Percentiles rank a stretch among this genome's conserved stretches.
Conservation (phyloP, 805 yeast species). For the Metschnikowia koreensis region DNA sequence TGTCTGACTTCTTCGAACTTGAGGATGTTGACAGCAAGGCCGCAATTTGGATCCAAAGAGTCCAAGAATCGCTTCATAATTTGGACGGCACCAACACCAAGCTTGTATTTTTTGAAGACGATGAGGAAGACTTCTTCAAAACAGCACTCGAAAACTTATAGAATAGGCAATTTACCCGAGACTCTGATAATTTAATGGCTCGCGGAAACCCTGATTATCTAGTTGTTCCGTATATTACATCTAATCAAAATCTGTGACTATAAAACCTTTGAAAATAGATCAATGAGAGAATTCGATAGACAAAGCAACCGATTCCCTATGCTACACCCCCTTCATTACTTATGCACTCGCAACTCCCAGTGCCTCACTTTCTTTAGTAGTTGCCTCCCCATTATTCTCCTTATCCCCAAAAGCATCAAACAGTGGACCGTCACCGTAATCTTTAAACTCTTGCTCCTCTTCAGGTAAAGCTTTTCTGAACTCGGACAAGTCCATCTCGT, state of each 20-base stretch:
- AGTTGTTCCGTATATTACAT: constrained; percentile 9
- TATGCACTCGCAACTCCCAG: constrained; percentile 2
- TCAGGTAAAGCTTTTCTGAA: constrained; percentile 56
- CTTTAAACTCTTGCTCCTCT: constrained; percentile 51
- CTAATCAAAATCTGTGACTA: constrained; percentile 4
- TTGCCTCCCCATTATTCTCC: constrained; percentile 2
- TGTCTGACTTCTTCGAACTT: constrained; percentile 28
- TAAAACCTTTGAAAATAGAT: constrained; percentile 3
- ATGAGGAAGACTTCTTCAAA: constrained; percentile 34
- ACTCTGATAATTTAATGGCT: not conserved
- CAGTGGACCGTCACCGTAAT: constrained; percentile 61
- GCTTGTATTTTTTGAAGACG: constrained; percentile 33
- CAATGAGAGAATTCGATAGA: constrained; percentile 6
- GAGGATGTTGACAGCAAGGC: constrained; percentile 39
- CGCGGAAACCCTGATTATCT: not conserved
- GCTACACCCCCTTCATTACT: constrained; percentile 3
- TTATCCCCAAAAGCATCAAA: constrained; percentile 14
- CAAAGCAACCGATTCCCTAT: constrained; percentile 5
- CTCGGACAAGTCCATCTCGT: constrained; percentile 56
- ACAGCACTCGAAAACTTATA: constrained; percentile 17
- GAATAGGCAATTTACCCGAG: not conserved
- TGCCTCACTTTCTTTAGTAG: not conserved
- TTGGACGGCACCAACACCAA: constrained; percentile 30
- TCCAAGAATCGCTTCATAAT: constrained; percentile 27
- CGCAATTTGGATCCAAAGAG: constrained; percentile 37